Evolutionary conservation across 1,284 basidiomycete genomes (phyloP), one percentile per base, ranked within the genome.

Genomic region (Heterobasidion parviporum): DNA sequence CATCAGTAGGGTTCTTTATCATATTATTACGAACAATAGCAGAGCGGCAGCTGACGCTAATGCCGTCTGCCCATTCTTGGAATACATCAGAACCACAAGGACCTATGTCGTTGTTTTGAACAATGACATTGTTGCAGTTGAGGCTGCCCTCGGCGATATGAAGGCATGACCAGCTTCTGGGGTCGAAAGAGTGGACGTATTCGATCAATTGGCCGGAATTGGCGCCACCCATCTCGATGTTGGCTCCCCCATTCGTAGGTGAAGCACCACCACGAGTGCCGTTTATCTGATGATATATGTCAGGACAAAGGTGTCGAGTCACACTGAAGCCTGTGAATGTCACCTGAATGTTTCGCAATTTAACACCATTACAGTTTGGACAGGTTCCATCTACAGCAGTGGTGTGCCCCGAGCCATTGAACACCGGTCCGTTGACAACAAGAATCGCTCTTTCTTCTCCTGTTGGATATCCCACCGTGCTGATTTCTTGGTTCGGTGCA

Each of bases 61-160:
- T 89, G 2, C 91, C 92, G 63, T 94, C 91, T 2, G 92, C 87
- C 92, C 90, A 93, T 65, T 89, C 69, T 61, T 82, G 78, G 63
- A 80, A 88, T 1, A 61, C 60, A 56, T 86, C 82, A 1, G 79
- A 79, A 4, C 87, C 87, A 59, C 84, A 83, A 6, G 87, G 87
- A 2, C 87, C 90, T 48, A 92, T 83, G 61, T 92, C 87, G 61
- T 92, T 92, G 69, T 90, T 83, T 65, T 87, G 84, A 45, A 92
- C 74, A 6, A 79, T 81, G 14, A 70, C 73, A 58, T 83, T 83
- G 57, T 72, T 77, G 70, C 90, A 92, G n/a, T 68, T 72, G 41
- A 87, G 72, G 32, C 74, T 69, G 5, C 89, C 89, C 66, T 92
- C 83, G 0, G 76, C 71, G 45, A 89, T 64, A 61, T 90, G 88